Base-by-base conservation (phyloP, 768 basidiomycete species). In the Xerocomellus dryophilus region DNA sequence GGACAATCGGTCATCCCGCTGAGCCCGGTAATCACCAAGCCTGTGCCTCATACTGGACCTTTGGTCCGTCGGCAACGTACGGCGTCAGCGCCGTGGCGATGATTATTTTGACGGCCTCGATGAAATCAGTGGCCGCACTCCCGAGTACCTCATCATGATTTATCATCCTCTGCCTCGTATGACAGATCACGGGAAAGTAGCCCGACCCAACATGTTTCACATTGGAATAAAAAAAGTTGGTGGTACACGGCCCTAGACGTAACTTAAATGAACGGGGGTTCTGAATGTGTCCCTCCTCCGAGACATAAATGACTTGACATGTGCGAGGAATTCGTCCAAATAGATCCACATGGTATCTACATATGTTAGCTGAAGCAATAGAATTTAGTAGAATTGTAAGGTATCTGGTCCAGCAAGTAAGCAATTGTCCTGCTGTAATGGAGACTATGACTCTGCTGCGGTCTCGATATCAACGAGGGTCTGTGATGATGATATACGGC, bases 21-120 rank as follows among this genome's bases (percentile, higher is more conserved):
- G 47, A 64, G 10, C 51, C 60, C 32, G 42, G 18, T 31, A 3
- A 45, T 45, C 36, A 27, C 56, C 18, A 58, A 93, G 91, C 91
- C 6, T 93, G 91, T 67, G 90, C 82, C 27, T 85, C 83, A 12
- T 93, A 93, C 66, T 93, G 91, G 91, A 89, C 90, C 4, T 85
- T 92, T 61, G 90, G 90, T 5, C 91, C 91, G 40, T 81, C 88
- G 8, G 56, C 77, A 43, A 93, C 90, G n/a, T 93, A 93, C 54
- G 74, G 75, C 2, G 68, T 78, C 12, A 80, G 85, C 39, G 86
- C 84, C 0, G 57, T 80, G 21, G 81, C 84, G 0, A 93, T 90
- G 88, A 65, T 81, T 15, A 70, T 72, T 20, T 71, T 93, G 48
- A 79, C 82, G 4, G 57, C 66, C 18, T 71, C 71, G 43, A 91